phyloP scores from a whole-genome alignment of 768 basidiomycete genomes.

The Lentinula detonsa region DNA sequence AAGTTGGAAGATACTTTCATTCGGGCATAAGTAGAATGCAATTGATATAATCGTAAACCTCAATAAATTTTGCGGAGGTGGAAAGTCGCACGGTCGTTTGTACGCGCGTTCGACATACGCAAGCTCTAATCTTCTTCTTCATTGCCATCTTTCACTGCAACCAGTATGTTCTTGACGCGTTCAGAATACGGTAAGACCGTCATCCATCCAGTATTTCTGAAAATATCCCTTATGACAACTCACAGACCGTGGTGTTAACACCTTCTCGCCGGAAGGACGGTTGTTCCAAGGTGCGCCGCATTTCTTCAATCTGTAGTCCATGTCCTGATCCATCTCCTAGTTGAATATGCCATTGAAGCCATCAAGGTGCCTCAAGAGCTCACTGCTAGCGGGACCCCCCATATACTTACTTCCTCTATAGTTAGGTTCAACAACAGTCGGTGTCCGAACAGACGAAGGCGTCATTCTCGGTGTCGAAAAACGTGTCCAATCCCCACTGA shows the following conservation, averaged over 20 bases:
- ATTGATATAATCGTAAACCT: not conserved
- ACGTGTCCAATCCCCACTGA: slow-evolving; percentile 93
- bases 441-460: slow-evolving; percentile 85
- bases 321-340: slow-evolving; percentile 30
- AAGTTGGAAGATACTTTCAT: not conserved
- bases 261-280: slow-evolving; percentile 97
- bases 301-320: not conserved
- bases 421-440: slow-evolving; percentile 98
- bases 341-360: slow-evolving; percentile 99
- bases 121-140: slow-evolving; percentile 18
- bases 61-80: too few relatives aligned
- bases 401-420: slow-evolving; percentile 22
- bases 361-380: slow-evolving; percentile 67
- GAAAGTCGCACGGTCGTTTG: slow-evolving; percentile 1
- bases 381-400: not conserved
- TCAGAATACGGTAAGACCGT: slow-evolving; percentile 80
- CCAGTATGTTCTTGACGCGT: slow-evolving; percentile 85
- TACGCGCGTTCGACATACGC: slow-evolving; percentile 38
- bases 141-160: slow-evolving; percentile 16
- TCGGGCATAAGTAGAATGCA: not conserved
- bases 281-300: slow-evolving; percentile 81
- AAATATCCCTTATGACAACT: slow-evolving; percentile 1
- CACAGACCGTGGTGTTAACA: slow-evolving; percentile 94
- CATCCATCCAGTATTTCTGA: not conserved
- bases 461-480: slow-evolving; percentile 96